Percentiles rank a stretch among this genome's conserved stretches.
phyloP scores from a whole-genome alignment of 2,329 filamentous ascomycete species.

The Colletotrichum echinochloae region DNA sequence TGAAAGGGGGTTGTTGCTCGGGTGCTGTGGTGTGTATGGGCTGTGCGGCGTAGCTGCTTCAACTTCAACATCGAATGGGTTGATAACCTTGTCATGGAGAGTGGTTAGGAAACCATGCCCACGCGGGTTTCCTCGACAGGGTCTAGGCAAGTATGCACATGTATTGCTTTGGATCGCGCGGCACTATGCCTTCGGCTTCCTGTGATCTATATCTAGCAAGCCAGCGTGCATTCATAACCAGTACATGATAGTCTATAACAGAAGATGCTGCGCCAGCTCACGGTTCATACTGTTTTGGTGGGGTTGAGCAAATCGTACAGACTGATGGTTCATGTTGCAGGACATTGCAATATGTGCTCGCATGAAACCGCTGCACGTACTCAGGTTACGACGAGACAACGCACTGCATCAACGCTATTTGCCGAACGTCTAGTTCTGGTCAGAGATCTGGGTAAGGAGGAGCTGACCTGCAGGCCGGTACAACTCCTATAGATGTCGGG shows the following conservation, averaged over 20 bases:
- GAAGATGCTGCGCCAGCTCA: not conserved
- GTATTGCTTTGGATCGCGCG: not conserved
- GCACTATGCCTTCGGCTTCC: not conserved
- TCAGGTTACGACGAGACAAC: not conserved
- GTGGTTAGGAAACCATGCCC: not conserved
- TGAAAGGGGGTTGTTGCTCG: not conserved
- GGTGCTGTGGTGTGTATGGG: too few species aligned
- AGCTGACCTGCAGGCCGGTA: not conserved
- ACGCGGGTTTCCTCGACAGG: too few species aligned
- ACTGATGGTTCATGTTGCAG: not conserved
- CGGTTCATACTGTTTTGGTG: not conserved
- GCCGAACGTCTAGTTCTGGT: not conserved
- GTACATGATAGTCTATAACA: not conserved
- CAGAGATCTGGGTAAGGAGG: not conserved
- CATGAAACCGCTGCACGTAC: not conserved
- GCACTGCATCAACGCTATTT: not conserved
- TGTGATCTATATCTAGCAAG: not conserved
- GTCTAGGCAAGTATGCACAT: too few species aligned
- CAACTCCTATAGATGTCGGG: not conserved
- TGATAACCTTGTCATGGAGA: not conserved
- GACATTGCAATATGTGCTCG: not conserved
- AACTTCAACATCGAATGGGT: not conserved
- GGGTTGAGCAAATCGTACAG: not conserved
- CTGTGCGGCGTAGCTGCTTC: not conserved
- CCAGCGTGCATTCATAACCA: not conserved